Base-by-base conservation (phyloP, 805 yeast genomes). In the Pichia scutulata region DNA sequence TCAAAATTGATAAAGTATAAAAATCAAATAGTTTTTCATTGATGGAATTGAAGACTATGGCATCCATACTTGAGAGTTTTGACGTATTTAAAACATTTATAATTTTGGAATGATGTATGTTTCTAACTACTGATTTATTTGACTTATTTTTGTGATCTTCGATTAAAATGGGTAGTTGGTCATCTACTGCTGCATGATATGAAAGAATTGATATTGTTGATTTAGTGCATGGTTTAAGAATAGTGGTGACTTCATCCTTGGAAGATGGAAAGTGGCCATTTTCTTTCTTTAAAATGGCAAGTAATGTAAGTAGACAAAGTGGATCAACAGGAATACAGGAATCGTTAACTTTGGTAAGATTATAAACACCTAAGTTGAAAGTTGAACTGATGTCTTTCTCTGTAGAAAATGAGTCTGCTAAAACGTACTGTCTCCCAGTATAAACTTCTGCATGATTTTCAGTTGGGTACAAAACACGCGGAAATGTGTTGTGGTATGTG, bases 301-400 rank as follows among this genome's bases (percentile, higher is more conserved):
- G 8, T 16, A 33, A 10, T 7, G 37, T 33, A 7, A 33, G 19
- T n/a, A 33, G n/a, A n/a, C 37, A 33, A n/a, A 33, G 37, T 4
- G 37, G 37, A 9, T 33, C 37, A 7, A 33, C n/a, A 7, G 37
- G 37, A n/a, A 33, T 33, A 6, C 16, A 12, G 19, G 37, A 33
- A 33, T n/a, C 19, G 10, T 33, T 19, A 16, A 33, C 10, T 5
- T 33, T 33, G 10, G 10, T 7, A 3, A 77, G 68, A 56, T 75
- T 76, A 58, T 78, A 80, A 0, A 80, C 81, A 1, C 81, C 85
- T 21, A 83, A 60, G 30, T 72, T 70, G 64, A 81, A 80, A 14
- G 62, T 60, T 2, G 37, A 33, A 41, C 54, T 51, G 21, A 4
- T 7, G 23, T 14, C 25, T 16, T 44, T 7, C 19, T 36, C 24